Evolutionary conservation across 306 rosid species (phyloP).

Genomic region (Vigna radiata): DNA sequence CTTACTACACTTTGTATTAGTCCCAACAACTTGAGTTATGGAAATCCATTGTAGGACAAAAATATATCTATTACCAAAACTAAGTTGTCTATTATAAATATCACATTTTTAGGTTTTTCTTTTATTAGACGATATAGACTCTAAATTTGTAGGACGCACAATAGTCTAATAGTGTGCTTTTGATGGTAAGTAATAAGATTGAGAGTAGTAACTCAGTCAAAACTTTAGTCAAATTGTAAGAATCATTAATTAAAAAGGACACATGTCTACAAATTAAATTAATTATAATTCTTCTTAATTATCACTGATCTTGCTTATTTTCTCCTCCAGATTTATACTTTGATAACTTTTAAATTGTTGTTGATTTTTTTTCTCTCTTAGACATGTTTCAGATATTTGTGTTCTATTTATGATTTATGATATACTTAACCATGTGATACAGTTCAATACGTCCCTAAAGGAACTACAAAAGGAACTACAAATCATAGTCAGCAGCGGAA

Average conservation of each 20-base stretch:
- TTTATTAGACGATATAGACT: background rate
- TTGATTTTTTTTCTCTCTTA: background rate
- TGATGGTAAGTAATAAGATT: background rate
- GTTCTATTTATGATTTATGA: conserved; percentile 12
- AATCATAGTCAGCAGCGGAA: conserved; percentile 41
- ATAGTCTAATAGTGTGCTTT: background rate
- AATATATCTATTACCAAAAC: too few relatives aligned
- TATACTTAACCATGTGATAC: conserved; percentile 45
- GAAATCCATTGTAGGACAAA: too few relatives aligned
- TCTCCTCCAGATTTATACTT: background rate
- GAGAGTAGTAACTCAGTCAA: background rate
- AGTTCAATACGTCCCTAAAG: conserved; percentile 51
- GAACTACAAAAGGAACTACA: conserved; percentile 44
- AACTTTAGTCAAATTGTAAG: too few relatives aligned
- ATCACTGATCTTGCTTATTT: background rate
- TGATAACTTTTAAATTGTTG: background rate
- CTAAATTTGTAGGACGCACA: background rate
- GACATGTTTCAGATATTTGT: background rate
- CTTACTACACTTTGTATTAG: background rate
- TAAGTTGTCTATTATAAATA: too few relatives aligned
- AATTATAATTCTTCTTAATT: background rate
- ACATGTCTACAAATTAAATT: too few relatives aligned
- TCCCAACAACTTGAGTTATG: too few relatives aligned
- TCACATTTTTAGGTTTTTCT: too few relatives aligned
- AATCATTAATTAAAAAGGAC: too few relatives aligned